Percentiles rank a stretch among this genome's conserved stretches.
Conservation (phyloP, 805 yeast genomes). For the Cyberlindnera suaveolens region DNA sequence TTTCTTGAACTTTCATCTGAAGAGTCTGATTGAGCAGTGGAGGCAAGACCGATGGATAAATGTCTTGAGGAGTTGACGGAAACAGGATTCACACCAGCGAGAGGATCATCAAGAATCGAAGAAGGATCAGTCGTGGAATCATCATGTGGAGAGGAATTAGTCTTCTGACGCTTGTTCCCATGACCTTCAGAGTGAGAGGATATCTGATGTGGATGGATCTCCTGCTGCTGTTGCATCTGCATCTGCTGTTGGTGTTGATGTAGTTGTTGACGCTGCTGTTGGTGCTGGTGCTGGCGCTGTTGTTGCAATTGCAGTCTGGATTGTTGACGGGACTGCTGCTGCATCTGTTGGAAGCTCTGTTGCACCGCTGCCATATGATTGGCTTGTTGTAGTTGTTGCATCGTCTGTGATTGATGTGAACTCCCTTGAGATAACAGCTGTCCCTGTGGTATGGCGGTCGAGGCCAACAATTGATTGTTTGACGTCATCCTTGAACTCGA, state of each 20-base stretch:
- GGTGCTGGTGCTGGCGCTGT: constrained; percentile 8
- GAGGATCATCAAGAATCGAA: constrained; percentile 16
- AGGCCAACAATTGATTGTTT: constrained; percentile 15
- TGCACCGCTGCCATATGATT: constrained; percentile 12
- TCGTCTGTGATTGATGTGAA: constrained; percentile 5
- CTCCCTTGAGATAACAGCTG: constrained; percentile 4
- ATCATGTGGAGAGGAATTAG: constrained; percentile 1
- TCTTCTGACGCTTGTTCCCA: constrained; percentile 14
- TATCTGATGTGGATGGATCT: constrained; percentile 1
- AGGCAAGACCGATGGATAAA: constrained; percentile 10
- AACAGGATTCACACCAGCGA: constrained; percentile 4
- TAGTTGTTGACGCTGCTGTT: constrained; percentile 4
- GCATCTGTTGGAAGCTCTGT: constrained; percentile 15
- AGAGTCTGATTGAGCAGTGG: neutral
- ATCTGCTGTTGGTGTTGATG: constrained; percentile 4
- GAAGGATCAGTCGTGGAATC: constrained; percentile 11
- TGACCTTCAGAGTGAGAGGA: constrained; percentile 1
- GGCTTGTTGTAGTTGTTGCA: constrained; percentile 8
- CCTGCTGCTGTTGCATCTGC: constrained; percentile 1
- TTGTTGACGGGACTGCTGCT: constrained; percentile 11
- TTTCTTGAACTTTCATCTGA: constrained; percentile 3
- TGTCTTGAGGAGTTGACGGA: constrained; percentile 8
- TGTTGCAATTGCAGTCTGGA: constrained; percentile 8
- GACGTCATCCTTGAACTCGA: constrained; percentile 13
- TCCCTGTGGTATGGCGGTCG: constrained; percentile 10